Base-by-base conservation (phyloP, 495 filamentous ascomycete genomes). In the Neurospora sp. region DNA sequence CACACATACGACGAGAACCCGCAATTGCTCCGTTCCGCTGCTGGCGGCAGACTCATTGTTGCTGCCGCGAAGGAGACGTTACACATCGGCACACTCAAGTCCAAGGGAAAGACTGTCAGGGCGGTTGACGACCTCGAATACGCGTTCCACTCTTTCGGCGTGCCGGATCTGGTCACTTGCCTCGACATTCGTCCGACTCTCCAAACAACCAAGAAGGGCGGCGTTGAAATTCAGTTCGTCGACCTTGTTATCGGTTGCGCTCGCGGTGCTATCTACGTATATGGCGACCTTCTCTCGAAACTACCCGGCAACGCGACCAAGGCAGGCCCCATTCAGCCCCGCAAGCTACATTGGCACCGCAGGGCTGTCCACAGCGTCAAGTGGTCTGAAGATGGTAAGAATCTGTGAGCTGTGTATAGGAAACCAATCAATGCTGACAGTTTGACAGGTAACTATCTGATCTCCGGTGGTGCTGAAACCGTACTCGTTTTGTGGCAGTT, bases 401-500 rank as follows among this genome's bases (percentile, higher is more conserved):
- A 71, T 41, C 46, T 12, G 14, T 59, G 1, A 11, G 11, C 18
- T 44, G 39, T 18, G 5, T 27, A 44, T 11, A 9, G 35, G 10
- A 23, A 20, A 48, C 46, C n/a, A 48, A 9, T 4, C 20, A 44
- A 48, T 72, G 18, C 75, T 81, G 77, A 76, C 75, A 73, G 70
- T 27, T 9, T 72, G 27, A 59, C 77, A 97, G 94, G 94, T n/a
- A 95, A 97, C 77, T 99, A 99, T 78, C 80, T 98, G 40, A 90
- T 99, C 40, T 98, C 96, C 48, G 96, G 96, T 73, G 96, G 96
- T 11, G 87, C 89, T 14, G 96, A 98, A 81, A 93, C 93, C 1
- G 94, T 96, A 5, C 83, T 99, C 69, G 92, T 98, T 18, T 82
- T 97, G n/a, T 99, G 94, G 94, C 96, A 99, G 80, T 82, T 98